These are phyloP conservation scores for Coleophoma cylindrospora DNA, from an alignment of 2,329 filamentous ascomycete genomes.

Conservation along the genomic window DNA sequence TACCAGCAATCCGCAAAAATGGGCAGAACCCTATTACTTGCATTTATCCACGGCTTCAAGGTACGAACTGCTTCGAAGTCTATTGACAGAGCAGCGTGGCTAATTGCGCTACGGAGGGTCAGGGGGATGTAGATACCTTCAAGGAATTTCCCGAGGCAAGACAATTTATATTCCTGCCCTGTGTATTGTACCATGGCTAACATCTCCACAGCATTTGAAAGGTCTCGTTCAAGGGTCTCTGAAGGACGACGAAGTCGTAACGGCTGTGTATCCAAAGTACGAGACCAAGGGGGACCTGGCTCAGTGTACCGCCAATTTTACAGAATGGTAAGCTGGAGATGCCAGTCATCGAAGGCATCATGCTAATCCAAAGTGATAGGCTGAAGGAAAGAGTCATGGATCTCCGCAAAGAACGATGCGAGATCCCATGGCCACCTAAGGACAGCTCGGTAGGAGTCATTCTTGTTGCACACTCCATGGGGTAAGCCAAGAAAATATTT, in stretches of 20 bases:
- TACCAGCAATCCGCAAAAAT: constrained; percentile 20
- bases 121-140: constrained; percentile 66
- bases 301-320: constrained; percentile 45
- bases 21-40: constrained; percentile 61
- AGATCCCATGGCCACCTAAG: constrained; percentile 70
- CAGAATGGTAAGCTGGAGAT: constrained; percentile 39
- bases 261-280: constrained; percentile 65
- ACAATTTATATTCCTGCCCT: neutral
- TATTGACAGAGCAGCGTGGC: too few species aligned
- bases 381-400: constrained; percentile 79
- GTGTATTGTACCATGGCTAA: neutral
- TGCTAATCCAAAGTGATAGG: constrained; percentile 36
- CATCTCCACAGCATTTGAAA: constrained; percentile 44
- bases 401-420: constrained; percentile 59
- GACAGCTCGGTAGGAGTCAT: constrained; percentile 78
- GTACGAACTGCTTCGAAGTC: neutral
- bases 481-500: constrained; percentile 32
- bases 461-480: constrained; percentile 80
- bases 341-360: too few species aligned
- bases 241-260: constrained; percentile 53
- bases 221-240: constrained; percentile 52
- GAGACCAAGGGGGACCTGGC: constrained; percentile 66
- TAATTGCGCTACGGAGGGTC: too few species aligned
- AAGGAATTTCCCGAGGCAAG: constrained; percentile 53
- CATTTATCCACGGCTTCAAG: constrained; percentile 71